Conservation (phyloP, 352 stramenopile genomes). For the Globisporangium sylvaticum region DNA sequence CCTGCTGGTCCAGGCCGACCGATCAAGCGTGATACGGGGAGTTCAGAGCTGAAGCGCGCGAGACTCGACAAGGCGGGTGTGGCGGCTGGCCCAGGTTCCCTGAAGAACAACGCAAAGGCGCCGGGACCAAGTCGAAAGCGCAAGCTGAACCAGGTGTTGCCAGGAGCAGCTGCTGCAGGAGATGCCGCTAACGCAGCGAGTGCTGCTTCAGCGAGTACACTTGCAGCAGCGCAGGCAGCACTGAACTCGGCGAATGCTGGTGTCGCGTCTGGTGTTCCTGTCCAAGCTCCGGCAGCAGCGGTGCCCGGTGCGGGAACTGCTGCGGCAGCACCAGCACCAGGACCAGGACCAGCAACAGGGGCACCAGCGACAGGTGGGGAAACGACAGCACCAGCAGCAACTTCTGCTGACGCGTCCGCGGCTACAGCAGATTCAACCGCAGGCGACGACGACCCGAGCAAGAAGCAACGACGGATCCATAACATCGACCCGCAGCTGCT, state of each 20-base stretch:
- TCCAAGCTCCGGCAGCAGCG: neutral
- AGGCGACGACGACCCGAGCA: constrained; percentile 77
- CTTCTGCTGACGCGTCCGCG: neutral
- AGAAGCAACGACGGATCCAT: constrained; percentile 88
- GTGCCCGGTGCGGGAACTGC: neutral
- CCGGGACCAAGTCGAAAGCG: constrained; percentile 53
- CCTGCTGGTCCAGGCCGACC: constrained; percentile 5
- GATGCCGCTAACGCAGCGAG: neutral
- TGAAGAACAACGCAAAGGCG: constrained; percentile 24
- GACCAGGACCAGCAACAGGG: neutral
- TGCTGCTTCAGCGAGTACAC: constrained; percentile 8
- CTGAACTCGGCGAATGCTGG: neutral
- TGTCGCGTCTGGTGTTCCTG: neutral
- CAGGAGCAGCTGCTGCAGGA: constrained; percentile 9
- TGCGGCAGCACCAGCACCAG: neutral
- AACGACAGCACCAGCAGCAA: neutral
- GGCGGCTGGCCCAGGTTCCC: neutral
- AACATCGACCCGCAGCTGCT: constrained; percentile 87
- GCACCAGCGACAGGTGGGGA: neutral
- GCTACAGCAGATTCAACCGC: constrained; percentile 1
- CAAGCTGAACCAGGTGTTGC: constrained; percentile 54
- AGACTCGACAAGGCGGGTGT: constrained; percentile 25
- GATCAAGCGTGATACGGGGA: constrained; percentile 45
- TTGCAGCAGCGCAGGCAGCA: neutral
- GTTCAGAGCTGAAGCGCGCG: constrained; percentile 40